Evolutionary conservation across 331 rosid genomes (phyloP), one percentile per base, ranked within the genome.

Genomic region (Telfairia occidentalis): DNA sequence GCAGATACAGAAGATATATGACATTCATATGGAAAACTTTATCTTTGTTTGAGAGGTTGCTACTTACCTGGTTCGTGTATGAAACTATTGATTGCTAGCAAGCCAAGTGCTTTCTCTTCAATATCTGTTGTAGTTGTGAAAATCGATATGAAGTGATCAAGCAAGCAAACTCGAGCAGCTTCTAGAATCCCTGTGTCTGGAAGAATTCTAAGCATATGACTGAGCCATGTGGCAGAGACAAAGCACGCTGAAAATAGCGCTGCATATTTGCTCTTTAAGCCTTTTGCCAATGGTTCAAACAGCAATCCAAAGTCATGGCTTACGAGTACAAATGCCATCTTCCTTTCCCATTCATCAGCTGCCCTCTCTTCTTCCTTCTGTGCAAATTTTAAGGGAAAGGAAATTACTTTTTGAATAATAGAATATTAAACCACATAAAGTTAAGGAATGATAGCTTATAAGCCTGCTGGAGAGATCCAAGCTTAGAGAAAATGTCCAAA

Each of bases 211-310:
- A 94, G 84, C 98, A 94, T 88, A 85, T 87, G 74, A 52, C 82
- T 42, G 35, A 94, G 98, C 98, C 98, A 94, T 57, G 88, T 87
- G 67, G 98, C 90, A 64, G 96, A 86, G 48, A 86, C 57, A 76
- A 91, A 88, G 82, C 95, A 91, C 26, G 90, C 81, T 54, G 92
- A 85, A 69, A 78, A 77, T 76, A 94, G 81, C 34, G 85, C 95
- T 77, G 82, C 79, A 76, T 65, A 61, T 83, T 81, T 85, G 80
- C 92, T 87, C 87, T 83, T 89, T 81, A 90, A 77, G 86, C 96
- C 92, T 82, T 94, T 92, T 32, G 97, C 96, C 76, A 94, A 82
- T 60, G 95, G 90, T 85, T 91, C 98, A 81, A 94, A 91, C 77
- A 91, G 63, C 81, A 89, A 78, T 65, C 97, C 97, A 81, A 88